Evolutionary conservation across 1,139 yeast genomes (phyloP), one percentile per base, ranked within the genome.

Genomic region (Sugiyamaella pinicola): DNA sequence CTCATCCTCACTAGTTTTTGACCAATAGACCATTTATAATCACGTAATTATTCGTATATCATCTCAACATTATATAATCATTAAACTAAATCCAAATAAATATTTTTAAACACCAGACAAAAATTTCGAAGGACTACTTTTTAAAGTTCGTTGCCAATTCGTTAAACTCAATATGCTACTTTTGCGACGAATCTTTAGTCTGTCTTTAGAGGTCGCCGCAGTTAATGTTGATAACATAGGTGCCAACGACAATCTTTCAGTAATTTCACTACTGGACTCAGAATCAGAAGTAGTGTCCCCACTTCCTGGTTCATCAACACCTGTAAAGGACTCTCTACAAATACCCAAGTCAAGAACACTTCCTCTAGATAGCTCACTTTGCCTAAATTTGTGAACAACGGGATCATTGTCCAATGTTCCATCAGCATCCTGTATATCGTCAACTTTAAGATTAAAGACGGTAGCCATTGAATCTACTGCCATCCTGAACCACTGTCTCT

Each of bases 381-480:
- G 15, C 17, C 49, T 43, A 47, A 56, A 62, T 44, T 61, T 59
- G 19, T 47, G 53, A 8, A 61, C 38, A 34, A 65, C 62, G 1
- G 62, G 64, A 33, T 56, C 64, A 8, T 61, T 63, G 3, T 60
- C 63, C 28, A 59, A 62, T 6, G 52, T 33, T n/a, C 53, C 52
- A 12, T 50, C 50, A 22, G 51, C 35, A 28, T 57, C 55, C 24
- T 54, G 56, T 28, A 59, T 56, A 40, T 59, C 63, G 12, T 55
- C 58, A 7, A 55, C 58, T 28, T 53, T 51, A 38, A 59, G 44
- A 29, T 57, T 54, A 39, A 61, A 59, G 13, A 61, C 66, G 8
- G 58, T 54, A 2, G 65, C 61, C 53, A 64, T 58, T 4, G 65
- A 57, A 37, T 64, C 67, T 7, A 64, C 62, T 6, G 64, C 62